Evolutionary conservation across 2,329 filamentous ascomycete genomes (phyloP).

Genomic region (Beauveria australis): DNA sequence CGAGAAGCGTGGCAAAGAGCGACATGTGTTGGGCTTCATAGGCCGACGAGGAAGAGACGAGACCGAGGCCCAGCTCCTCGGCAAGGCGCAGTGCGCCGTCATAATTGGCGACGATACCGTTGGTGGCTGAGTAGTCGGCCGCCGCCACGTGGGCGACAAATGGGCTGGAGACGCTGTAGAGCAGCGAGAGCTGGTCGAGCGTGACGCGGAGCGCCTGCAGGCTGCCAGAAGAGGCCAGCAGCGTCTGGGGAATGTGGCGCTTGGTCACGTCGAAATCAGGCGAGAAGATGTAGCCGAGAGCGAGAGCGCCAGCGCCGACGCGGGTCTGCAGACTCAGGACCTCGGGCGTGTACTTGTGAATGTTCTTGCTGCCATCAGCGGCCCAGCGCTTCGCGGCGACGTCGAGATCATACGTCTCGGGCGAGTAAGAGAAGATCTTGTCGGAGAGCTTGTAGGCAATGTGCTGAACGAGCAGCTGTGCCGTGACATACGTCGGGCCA

Average conservation of each 20-base stretch:
- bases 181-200: slow-evolving; percentile 82
- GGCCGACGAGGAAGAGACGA: slow-evolving; percentile 76
- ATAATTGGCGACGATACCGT: slow-evolving; percentile 82
- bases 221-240: slow-evolving; percentile 78
- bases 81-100: slow-evolving; percentile 68
- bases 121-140: slow-evolving; percentile 65
- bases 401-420: slow-evolving; percentile 87
- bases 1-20: slow-evolving; percentile 74
- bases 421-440: slow-evolving; percentile 95
- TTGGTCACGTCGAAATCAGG: slow-evolving; percentile 91
- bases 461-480: slow-evolving; percentile 90
- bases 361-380: slow-evolving; percentile 61
- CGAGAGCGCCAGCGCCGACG: slow-evolving; percentile 80
- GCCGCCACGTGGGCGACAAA: slow-evolving; percentile 90
- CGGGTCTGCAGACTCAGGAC: slow-evolving; percentile 80
- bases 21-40: slow-evolving; percentile 96
- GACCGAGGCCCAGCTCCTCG: slow-evolving; percentile 81
- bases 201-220: slow-evolving; percentile 72
- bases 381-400: slow-evolving; percentile 74
- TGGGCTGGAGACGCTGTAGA: slow-evolving; percentile 87
- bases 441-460: slow-evolving; percentile 91
- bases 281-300: slow-evolving; percentile 95
- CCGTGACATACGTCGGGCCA: slow-evolving; percentile 86
- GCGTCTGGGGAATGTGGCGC: slow-evolving; percentile 82
- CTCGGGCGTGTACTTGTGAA: slow-evolving; percentile 69